These are phyloP conservation scores for Aspergillus japonicus DNA, from an alignment of 2,329 filamentous ascomycete species.

Conservation along the genomic window DNA sequence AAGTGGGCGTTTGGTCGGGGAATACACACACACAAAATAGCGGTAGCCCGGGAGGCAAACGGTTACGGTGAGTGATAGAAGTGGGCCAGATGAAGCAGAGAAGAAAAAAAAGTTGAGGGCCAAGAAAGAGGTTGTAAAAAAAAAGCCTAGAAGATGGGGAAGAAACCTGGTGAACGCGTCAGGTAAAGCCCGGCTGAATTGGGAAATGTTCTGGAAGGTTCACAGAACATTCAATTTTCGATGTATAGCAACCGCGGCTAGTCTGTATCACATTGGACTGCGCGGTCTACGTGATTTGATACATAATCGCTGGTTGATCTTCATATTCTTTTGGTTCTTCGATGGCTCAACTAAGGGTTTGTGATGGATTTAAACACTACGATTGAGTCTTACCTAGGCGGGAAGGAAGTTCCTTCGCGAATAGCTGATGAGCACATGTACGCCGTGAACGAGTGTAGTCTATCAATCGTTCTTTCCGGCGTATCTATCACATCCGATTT, in stretches of 20 bases:
- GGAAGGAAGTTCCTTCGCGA: not conserved
- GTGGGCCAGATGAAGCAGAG: slow-evolving; percentile 9
- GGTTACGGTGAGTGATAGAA: not conserved
- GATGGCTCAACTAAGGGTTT: not conserved
- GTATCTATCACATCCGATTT: not conserved
- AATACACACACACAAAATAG: slow-evolving; percentile 10
- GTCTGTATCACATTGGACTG: not conserved
- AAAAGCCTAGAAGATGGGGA: not conserved
- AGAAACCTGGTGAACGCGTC: not conserved
- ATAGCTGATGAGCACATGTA: not conserved
- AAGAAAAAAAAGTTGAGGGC: not conserved
- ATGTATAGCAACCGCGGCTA: not conserved
- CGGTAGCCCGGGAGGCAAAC: slow-evolving; percentile 13
- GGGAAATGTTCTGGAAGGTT: slow-evolving; percentile 14
- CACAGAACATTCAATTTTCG: slow-evolving; percentile 4
- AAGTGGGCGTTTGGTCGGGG: not conserved
- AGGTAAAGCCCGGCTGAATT: not conserved
- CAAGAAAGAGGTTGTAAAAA: too few relatives aligned
- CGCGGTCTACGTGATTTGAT: not conserved
- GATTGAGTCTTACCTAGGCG: not conserved
- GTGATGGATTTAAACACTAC: not conserved
- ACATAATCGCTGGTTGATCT: not conserved
- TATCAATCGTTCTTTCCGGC: not conserved
- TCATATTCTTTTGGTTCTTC: not conserved
- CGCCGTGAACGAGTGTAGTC: not conserved